phyloP scores from a whole-genome alignment of 2,329 filamentous ascomycete genomes.

The Cryphonectria radicalis region DNA sequence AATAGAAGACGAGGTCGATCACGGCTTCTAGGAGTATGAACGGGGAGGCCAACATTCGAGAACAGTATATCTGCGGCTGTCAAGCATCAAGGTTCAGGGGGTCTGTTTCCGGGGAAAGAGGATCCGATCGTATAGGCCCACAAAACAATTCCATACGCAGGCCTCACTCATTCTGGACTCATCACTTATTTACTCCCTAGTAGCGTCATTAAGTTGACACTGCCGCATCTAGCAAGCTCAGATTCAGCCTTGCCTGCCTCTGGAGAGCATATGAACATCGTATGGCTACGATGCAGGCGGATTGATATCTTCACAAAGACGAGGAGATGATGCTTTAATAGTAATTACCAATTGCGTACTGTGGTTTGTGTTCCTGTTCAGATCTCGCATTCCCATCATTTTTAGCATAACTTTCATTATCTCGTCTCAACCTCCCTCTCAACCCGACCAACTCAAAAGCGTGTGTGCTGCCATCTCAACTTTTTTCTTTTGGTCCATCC shows the following conservation, averaged over 20 bases:
- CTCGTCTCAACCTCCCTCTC: not conserved
- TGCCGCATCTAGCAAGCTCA: not conserved
- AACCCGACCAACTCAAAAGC: not conserved
- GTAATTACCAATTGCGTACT: not conserved
- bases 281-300: not conserved
- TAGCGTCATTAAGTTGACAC: not conserved
- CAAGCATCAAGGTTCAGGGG: not conserved
- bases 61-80: not conserved
- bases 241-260: not conserved
- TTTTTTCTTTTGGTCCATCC: too few relatives aligned
- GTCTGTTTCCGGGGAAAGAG: not conserved
- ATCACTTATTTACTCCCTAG: not conserved
- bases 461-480: constrained; percentile 4
- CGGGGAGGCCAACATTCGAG: not conserved
- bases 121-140: not conserved
- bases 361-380: not conserved
- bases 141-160: not conserved
- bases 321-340: too few relatives aligned
- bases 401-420: not conserved
- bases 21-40: not conserved
- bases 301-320: not conserved
- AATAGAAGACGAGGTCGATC: not conserved
- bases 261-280: not conserved
- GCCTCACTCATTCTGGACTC: not conserved
- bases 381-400: not conserved